Evolutionary conservation across 768 basidiomycete genomes (phyloP).

Genomic region (Suillus lakei): DNA sequence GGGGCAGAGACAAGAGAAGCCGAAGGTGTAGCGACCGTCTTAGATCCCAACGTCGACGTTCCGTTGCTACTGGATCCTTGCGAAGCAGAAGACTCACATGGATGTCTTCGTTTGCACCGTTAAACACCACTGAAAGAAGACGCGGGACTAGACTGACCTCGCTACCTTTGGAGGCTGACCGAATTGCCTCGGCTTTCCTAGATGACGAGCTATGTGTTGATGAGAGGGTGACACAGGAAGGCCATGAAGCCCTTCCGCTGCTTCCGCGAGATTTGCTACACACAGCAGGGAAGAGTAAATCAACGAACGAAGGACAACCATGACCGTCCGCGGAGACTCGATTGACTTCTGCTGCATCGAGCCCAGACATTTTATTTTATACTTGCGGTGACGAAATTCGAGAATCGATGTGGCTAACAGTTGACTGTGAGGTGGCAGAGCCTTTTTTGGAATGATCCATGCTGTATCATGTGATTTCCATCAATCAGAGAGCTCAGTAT

Average conservation of each 20-base stretch:
- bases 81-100: not conserved
- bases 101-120: not conserved
- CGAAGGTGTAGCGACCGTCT: not conserved
- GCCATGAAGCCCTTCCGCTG: not conserved
- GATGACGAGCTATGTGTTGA: not conserved
- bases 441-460: not conserved
- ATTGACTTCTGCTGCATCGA: not conserved
- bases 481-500: not conserved
- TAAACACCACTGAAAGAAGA: not conserved
- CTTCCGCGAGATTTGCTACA: not conserved
- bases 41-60: not conserved
- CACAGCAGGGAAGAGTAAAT: not conserved
- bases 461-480: not conserved
- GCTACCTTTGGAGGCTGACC: not conserved
- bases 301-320: not conserved
- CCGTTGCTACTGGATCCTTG: not conserved
- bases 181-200: not conserved
- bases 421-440: too few relatives aligned
- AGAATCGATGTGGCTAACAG: not conserved
- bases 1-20: not conserved
- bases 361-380: not conserved
- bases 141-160: not conserved
- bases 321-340: not conserved
- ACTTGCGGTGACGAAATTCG: not conserved
- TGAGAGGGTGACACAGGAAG: not conserved